Evolutionary conservation across 2,329 filamentous ascomycete genomes (phyloP), one percentile per base, ranked within the genome.

Genomic region (Diaporthe humulicola): DNA sequence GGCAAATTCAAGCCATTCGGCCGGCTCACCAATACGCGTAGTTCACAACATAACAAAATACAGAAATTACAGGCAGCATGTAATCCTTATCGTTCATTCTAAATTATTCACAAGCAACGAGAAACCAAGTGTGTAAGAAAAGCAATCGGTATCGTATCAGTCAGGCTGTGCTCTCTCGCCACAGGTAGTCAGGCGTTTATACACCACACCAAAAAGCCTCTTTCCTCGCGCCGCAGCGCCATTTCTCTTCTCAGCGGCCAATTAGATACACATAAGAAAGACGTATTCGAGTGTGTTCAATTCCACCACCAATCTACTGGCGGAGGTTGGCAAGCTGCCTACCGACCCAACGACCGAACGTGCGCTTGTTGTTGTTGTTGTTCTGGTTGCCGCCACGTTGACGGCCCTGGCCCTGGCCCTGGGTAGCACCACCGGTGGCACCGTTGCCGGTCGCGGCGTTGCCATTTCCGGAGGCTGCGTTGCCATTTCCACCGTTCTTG

Each of bases 191-290:
- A 19, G 45, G 48, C 22, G 25, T 45, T 64, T 30, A 30, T 5
- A 52, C 42, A 36, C 28, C 28, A 25, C n/a, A 22, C 45, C 64
- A 45, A 57, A 33, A 42, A 17, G 40, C 58, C 19, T n/a, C 28
- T 42, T 33, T 10, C n/a, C 22, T 36, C 45, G 30, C 40, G 22
- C 12, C 38, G 17, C 25, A 56, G 58, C n/a, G 10, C 19, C 42
- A 14, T 8, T 10, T 30, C 52, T 30, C 28, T 33, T 17, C 8
- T 15, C 61, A 50, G 30, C n/a, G 42, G 30, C 45, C 64, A 52
- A 67, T 67, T 67, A 67, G 64, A 67, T 67, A 67, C 64, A 67
- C 45, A 67, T 52, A 52, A 67, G 45, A 67, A 67, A 67, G 22
- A n/a, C 64, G 64, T 52, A 67, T 67, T 45, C n/a, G n/a, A n/a